Conservation (phyloP, 2,329 filamentous ascomycete genomes). For the Alternaria incomplexa region DNA sequence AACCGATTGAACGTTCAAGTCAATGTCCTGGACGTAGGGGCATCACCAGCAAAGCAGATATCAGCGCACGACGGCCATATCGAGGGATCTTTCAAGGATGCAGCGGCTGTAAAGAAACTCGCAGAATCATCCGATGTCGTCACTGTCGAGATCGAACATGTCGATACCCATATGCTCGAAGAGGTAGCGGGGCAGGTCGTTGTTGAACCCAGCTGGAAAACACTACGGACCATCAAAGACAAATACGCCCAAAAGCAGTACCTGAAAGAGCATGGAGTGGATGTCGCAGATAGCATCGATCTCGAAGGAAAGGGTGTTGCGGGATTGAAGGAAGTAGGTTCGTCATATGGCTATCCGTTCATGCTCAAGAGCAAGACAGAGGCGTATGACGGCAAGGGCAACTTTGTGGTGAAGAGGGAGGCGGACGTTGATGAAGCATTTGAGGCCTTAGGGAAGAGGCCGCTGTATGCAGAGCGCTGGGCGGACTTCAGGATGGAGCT, state of each 20-base stretch:
- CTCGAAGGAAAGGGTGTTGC: slow-evolving; percentile 65
- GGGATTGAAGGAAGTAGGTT: slow-evolving; percentile 68
- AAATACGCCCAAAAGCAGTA: slow-evolving; percentile 91
- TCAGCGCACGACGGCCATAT: slow-evolving; percentile 77
- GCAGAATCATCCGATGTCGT: slow-evolving; percentile 78
- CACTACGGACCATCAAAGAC: slow-evolving; percentile 88
- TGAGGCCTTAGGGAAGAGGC: slow-evolving; percentile 67
- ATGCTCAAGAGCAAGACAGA: slow-evolving; percentile 93
- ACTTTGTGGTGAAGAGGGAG: slow-evolving; percentile 67
- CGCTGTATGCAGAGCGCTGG: slow-evolving; percentile 90
- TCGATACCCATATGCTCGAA: slow-evolving; percentile 87
- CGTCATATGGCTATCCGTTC: slow-evolving; percentile 76
- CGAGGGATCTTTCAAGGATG: slow-evolving; percentile 85
- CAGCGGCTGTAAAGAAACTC: slow-evolving; percentile 78
- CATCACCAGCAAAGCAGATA: slow-evolving; percentile 84
- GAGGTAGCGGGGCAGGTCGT: slow-evolving; percentile 74
- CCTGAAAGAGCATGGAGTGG: slow-evolving; percentile 70
- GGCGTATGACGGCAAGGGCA: slow-evolving; percentile 89
- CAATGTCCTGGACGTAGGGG: slow-evolving; percentile 77
- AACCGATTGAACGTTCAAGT: slow-evolving; percentile 78
- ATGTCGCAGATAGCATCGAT: slow-evolving; percentile 73
- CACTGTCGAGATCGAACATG: slow-evolving; percentile 94
- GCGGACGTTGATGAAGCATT: slow-evolving; percentile 70
- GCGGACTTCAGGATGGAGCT: slow-evolving; percentile 85
- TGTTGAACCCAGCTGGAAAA: slow-evolving; percentile 80